Evolutionary conservation across 176 grass and related monocot species (phyloP), one percentile per base, ranked within the genome.

Genomic region (Saccharum officinarum): DNA sequence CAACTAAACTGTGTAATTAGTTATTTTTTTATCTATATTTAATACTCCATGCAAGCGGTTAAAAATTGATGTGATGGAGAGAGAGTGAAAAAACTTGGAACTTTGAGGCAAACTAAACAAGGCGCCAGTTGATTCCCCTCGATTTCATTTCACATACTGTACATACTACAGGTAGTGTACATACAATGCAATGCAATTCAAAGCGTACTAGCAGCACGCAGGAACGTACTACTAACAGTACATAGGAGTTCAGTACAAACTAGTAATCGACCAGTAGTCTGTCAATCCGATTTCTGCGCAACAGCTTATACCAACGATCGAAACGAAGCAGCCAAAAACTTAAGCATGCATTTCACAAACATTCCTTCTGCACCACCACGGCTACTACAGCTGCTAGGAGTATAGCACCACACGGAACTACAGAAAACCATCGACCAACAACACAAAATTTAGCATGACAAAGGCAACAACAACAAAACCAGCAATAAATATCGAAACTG

Each of bases 381-480:
- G 4, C 54, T 45, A 13, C 11, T 45, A 45, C 44, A 13, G 2
- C 44, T 59, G 5, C 20, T 59, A 45, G 41, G 41, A 44, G 41
- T 3, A 44, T 44, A 44, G 41, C 3, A 44, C 10, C 39, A 40
- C 39, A 40, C 39, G 69, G 17, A 71, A 38, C 71, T 82, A 69
- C 70, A 37, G 71, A 86, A 86, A 71, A 45, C 66, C 46, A 2
- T 14, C 54, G 54, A 10, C 47, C 16, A 30, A 45, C 37, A 69
- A 41, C 69, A 67, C 46, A n/a, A 83, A 20, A 79, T 83, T 83
- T 79, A 79, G 88, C 67, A 73, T 47, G 14, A 39, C 31, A 54
- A 54, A 33, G 7, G 23, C 52, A 1, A 20, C 17, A 2, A 22
- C 57, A 67, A 60, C 67, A 23, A 46, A 0, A 52, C 15, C 5